Conservation (phyloP, 2,329 filamentous ascomycete genomes). For the Emmonsia crescens region DNA sequence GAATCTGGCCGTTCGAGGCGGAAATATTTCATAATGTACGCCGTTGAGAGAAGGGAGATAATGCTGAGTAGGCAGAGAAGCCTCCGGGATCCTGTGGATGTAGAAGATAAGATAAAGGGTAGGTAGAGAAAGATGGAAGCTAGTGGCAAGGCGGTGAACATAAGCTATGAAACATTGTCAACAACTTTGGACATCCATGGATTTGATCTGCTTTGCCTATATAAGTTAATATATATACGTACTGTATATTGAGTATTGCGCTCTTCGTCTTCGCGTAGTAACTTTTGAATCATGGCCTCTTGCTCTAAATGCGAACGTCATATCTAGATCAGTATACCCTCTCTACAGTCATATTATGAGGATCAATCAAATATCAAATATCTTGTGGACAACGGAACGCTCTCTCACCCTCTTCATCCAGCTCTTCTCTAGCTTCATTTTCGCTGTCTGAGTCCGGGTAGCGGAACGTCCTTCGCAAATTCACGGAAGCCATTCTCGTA, state of each 20-base stretch:
- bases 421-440: constrained; percentile 47
- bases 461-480: constrained; percentile 65
- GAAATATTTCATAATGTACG: constrained; percentile 27
- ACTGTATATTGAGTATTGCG: constrained; percentile 33
- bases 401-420: constrained; percentile 62
- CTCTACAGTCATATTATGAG: not conserved
- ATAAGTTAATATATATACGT: constrained; percentile 9
- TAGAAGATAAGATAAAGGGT: constrained; percentile 20
- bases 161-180: constrained; percentile 16
- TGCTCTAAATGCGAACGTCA: constrained; percentile 24
- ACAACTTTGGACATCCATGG: not conserved
- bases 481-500: constrained; percentile 34
- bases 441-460: constrained; percentile 55
- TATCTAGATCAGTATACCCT: constrained; percentile 2
- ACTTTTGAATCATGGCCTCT: constrained; percentile 29
- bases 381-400: not conserved
- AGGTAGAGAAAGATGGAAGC: constrained; percentile 23
- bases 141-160: constrained; percentile 30
- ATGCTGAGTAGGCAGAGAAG: constrained; percentile 24
- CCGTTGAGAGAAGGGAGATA: constrained; percentile 28
- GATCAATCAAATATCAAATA: not conserved
- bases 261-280: constrained; percentile 28
- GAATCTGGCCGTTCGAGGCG: constrained; percentile 19
- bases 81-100: constrained; percentile 14
- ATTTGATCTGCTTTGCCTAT: not conserved